Conservation (phyloP, 148 eudicot genomes). For the Gaultheria prostrata region DNA sequence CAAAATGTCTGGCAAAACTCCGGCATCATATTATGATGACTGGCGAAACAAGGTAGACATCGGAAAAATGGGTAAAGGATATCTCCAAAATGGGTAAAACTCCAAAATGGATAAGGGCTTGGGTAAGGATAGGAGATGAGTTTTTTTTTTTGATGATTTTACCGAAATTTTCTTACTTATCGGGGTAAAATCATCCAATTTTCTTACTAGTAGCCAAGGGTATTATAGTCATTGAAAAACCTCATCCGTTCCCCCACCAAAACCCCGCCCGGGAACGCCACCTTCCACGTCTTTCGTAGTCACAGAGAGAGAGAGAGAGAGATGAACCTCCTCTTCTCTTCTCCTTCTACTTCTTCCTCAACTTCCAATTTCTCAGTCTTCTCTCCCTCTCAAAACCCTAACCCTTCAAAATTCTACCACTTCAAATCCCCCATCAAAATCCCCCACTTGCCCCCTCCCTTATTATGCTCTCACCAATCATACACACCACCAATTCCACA, state of each 20-base stretch:
- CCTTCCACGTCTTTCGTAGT: constrained; percentile 1
- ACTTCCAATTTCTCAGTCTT: constrained; percentile 33
- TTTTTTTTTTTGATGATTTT: no score
- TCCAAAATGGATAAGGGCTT: no score
- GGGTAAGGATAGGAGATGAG: no score
- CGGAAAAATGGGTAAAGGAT: no score
- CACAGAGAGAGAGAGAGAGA: constrained; percentile 14
- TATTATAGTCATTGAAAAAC: not conserved
- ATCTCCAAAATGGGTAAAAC: no score
- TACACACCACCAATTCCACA: constrained; percentile 39
- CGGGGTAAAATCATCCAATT: no score
- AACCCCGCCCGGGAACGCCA: not conserved
- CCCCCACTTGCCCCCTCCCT: constrained; percentile 27
- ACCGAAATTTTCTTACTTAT: no score
- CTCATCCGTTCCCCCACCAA: constrained; percentile 27
- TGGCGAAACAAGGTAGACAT: no score
- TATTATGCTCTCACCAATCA: constrained; percentile 32
- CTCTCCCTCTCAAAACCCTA: constrained; percentile 32
- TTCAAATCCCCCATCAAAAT: constrained; percentile 37
- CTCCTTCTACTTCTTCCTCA: constrained; percentile 39
- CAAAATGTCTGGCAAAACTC: no score
- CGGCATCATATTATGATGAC: no score
- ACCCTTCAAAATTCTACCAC: constrained; percentile 35
- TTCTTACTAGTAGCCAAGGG: not conserved
- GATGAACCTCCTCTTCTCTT: constrained; percentile 55